Evolutionary conservation across 495 filamentous ascomycete genomes (phyloP), one percentile per base, ranked within the genome.

Genomic region (Trichoderma erinaceum): DNA sequence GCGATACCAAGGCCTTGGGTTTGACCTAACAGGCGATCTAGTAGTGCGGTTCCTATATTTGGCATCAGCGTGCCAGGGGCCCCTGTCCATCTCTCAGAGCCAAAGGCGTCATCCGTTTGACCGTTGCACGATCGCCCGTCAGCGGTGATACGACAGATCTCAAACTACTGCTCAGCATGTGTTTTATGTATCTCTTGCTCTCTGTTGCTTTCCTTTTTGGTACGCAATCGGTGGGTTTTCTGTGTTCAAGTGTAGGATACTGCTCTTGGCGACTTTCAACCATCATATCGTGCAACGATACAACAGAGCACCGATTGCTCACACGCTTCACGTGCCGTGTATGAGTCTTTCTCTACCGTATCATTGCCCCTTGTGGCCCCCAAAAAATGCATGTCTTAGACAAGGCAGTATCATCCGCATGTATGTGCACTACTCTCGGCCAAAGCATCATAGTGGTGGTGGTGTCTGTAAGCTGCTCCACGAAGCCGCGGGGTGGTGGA

Each of bases 21-120:
- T 61, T 12, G n/a, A 16, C 23, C 56, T 25, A 61, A 61, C 25
- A 61, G 21, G 27, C 56, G 56, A 61, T 61, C 56, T 61, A 58
- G 18, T 56, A 61, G 56, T 61, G 56, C 35, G 56, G 56, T 61
- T 61, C 56, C 56, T 61, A 61, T 61, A 61, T 61, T 61, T 61
- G 56, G 56, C 56, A 61, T 61, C 56, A 61, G 29, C 25, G 27
- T 35, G 27, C 27, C 56, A 25, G 56, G 56, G 56, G 56, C 3
- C 56, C 56, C 56, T 32, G 56, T 18, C 25, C 27, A 16, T 32
- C 25, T 61, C 25, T 3, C 8, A 32, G 16, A 35, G 27, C 25
- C 25, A 61, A 61, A 29, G 11, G 35, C 27, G 56, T 61, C 56
- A 61, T 32, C 56, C 56, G 56, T 61, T 23, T 25, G 56, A 61